phyloP scores from a whole-genome alignment of 495 filamentous ascomycete genomes.

The Podospora conica region DNA sequence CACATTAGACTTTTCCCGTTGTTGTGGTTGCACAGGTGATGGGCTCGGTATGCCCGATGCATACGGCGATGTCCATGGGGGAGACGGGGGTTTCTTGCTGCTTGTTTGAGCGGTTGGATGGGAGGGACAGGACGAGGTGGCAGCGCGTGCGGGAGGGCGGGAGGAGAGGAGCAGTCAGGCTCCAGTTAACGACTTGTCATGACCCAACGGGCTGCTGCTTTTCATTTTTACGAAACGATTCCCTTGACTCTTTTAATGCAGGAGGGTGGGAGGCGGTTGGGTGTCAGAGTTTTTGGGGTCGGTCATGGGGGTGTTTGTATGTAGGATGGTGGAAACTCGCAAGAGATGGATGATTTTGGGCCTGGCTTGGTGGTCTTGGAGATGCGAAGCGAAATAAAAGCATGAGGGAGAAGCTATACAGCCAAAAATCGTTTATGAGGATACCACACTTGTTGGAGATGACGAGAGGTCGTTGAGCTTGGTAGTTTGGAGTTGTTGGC shows the following conservation, averaged over 20 bases:
- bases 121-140: neutral
- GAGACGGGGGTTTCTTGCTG: neutral
- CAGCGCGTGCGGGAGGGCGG: too few relatives aligned
- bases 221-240: neutral
- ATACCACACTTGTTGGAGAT: neutral
- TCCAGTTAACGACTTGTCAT: neutral
- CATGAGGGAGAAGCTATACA: neutral
- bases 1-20: constrained; percentile 6
- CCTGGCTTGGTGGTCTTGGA: neutral
- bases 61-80: neutral
- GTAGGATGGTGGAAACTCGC: neutral
- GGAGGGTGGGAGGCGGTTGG: neutral
- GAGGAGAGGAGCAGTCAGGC: neutral
- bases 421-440: neutral
- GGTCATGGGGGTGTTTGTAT: neutral
- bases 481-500: neutral
- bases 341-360: neutral
- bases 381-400: neutral
- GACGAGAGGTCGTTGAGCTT: neutral
- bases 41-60: constrained; percentile 9
- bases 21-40: neutral
- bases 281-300: neutral
- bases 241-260: neutral
- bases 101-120: neutral
- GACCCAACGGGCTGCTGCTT: neutral